Percentiles rank a stretch among this genome's conserved stretches.
Evolutionary conservation across 495 filamentous ascomycete genomes (phyloP).

Genomic region (Trichoderma virens): DNA sequence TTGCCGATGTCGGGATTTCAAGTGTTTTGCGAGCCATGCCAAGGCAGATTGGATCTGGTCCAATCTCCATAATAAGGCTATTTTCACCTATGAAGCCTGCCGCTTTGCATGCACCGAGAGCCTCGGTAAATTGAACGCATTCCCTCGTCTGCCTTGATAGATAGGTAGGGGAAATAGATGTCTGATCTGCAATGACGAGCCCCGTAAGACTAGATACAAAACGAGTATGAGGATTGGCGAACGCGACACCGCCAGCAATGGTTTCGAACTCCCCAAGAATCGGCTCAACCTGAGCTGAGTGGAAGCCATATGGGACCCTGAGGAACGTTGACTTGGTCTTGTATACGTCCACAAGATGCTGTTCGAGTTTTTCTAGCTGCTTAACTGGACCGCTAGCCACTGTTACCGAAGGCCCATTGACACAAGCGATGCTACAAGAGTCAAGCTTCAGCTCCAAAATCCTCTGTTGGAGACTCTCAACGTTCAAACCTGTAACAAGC

Average conservation of each 20-base stretch:
- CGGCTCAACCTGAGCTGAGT: conserved; percentile 69
- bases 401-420: conserved; percentile 52
- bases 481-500: conserved; percentile 49
- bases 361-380: conserved; percentile 50
- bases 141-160: conserved; percentile 60
- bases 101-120: conserved; percentile 47
- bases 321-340: conserved; percentile 66
- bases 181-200: conserved; percentile 49
- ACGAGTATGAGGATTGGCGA: conserved; percentile 53
- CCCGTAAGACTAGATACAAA: conserved; percentile 64
- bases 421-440: conserved; percentile 46
- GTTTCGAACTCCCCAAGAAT: conserved; percentile 61
- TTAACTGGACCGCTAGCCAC: conserved; percentile 47
- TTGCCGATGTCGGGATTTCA: conserved; percentile 46
- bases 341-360: conserved; percentile 51
- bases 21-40: conserved; percentile 64
- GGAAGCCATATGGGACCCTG: conserved; percentile 71
- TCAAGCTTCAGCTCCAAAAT: conserved; percentile 23
- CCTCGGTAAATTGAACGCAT: conserved; percentile 65
- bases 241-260: conserved; percentile 49
- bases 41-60: conserved; percentile 62
- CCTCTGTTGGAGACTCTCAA: conserved; percentile 28
- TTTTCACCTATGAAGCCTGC: conserved; percentile 42
- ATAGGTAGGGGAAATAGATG: conserved; percentile 50
- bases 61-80: conserved; percentile 60